Evolutionary conservation across 2,329 filamentous ascomycete genomes (phyloP).

Genomic region (Colletotrichum spinosum): DNA sequence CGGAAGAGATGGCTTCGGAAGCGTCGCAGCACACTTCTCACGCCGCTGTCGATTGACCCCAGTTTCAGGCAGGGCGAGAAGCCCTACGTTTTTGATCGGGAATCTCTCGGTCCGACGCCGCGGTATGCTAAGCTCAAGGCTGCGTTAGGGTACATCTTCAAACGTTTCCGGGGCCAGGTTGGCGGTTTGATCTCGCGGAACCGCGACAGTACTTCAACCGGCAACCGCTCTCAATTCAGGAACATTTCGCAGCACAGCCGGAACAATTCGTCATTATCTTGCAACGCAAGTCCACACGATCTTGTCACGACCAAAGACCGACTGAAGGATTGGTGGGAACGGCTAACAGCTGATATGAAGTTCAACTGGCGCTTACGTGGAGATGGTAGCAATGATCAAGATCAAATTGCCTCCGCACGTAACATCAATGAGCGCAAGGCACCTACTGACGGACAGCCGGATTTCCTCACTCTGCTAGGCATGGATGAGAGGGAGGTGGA

Average conservation of each 20-base stretch:
- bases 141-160: slow-evolving; percentile 51
- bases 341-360: slow-evolving; percentile 53
- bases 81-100: slow-evolving; percentile 56
- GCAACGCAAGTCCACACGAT: slow-evolving; percentile 34
- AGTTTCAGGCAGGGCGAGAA: slow-evolving; percentile 41
- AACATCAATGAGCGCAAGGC: slow-evolving; percentile 41
- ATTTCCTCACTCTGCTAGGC: slow-evolving; percentile 56
- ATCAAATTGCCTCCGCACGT: slow-evolving; percentile 43
- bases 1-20: slow-evolving; percentile 55
- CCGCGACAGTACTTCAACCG: slow-evolving; percentile 53
- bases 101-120: slow-evolving; percentile 62
- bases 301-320: slow-evolving; percentile 50
- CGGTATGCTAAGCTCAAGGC: slow-evolving; percentile 55
- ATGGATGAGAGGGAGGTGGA: slow-evolving; percentile 57
- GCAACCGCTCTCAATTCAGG: slow-evolving; percentile 58
- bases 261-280: slow-evolving; percentile 47
- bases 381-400: slow-evolving; percentile 43
- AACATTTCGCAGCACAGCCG: slow-evolving; percentile 52
- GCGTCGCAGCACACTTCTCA: slow-evolving; percentile 61
- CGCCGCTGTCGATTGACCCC: slow-evolving; percentile 55
- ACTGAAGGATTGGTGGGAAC: slow-evolving; percentile 59
- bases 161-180: slow-evolving; percentile 50
- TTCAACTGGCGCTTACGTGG: slow-evolving; percentile 51
- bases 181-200: slow-evolving; percentile 49
- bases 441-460: slow-evolving; percentile 48